Base-by-base conservation (phyloP, 495 filamentous ascomycete genomes). In the Recurvomyces mirabilis region DNA sequence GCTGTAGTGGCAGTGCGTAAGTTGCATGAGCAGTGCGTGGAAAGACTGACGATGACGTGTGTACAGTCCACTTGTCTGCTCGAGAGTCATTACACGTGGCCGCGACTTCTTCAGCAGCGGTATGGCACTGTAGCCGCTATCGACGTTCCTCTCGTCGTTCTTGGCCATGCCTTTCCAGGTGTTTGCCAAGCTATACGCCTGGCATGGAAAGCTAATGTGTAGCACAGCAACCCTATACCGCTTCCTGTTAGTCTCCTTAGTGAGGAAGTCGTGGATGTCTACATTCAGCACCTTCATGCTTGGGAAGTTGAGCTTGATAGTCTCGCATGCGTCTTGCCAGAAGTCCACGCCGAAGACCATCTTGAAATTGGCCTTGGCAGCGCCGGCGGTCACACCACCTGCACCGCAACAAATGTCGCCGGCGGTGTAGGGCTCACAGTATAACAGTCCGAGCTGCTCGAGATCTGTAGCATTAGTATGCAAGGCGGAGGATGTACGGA, bases 21-120 rank as follows among this genome's bases (percentile, higher is more conserved):
- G 79, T 20, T 78, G 72, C 29, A 68, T 55, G 1, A 94, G 62
- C 2, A 94, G 54, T 0, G 68, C 63, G 20, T 73, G 65, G 44
- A 91, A 82, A 38, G 68, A 72, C 0, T 58, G 66, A 0, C 63
- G 43, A 21, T 72, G 68, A n/a, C 49, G 14, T 5, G 1, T 68
- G 53, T 22, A 75, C 62, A 2, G 19, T 13, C 70, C 47, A 6
- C 79, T 53, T 0, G 89, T 93, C 48, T 95, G 83, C 50, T 98
- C 91, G 10, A 95, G 63, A 0, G 87, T 98, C 1, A 84, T 74
- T 0, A 93, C 46, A 0, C 87, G 69, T 0, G 89, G 86, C 3
- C 68, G 77, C 0, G 68, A 54, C 18, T 70, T 73, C 14, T 68
- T 54, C 1, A 94, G 59, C 0, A 91, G 59, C 9, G 73, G 57